phyloP scores from a whole-genome alignment of 345 rosid species.

The Brassica rapa region DNA sequence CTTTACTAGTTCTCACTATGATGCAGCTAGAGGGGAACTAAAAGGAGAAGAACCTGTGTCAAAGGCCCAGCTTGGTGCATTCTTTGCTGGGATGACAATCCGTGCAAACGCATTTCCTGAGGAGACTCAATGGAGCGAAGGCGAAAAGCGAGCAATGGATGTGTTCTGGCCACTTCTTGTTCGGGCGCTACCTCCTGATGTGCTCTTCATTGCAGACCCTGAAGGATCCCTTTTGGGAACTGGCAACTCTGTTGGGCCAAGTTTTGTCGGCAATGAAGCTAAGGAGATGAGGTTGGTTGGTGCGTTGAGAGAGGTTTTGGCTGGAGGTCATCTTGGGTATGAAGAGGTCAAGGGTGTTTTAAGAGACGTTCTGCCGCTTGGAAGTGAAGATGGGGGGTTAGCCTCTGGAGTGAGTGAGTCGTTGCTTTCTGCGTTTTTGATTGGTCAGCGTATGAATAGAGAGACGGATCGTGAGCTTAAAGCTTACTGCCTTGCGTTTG shows the following conservation, averaged over 20 bases:
- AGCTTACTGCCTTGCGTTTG: constrained; percentile 96
- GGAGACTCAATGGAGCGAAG: constrained; percentile 96
- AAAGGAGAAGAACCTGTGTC: constrained; percentile 77
- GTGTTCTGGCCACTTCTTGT: constrained; percentile 76
- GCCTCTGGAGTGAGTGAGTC: constrained; percentile 75
- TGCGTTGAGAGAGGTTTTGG: constrained; percentile 88
- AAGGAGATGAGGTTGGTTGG: constrained; percentile 95
- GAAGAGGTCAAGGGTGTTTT: constrained; percentile 93
- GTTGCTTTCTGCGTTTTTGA: constrained; percentile 88
- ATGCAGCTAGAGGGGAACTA: constrained; percentile 72
- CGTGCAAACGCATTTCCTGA: constrained; percentile 90
- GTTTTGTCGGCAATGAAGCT: constrained; percentile 64
- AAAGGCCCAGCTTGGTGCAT: constrained; percentile 88
- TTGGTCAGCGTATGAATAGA: constrained; percentile 96
- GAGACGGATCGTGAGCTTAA: constrained; percentile 94
- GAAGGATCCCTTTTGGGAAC: constrained; percentile 84
- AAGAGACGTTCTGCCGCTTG: constrained; percentile 81
- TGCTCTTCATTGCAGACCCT: constrained; percentile 90
- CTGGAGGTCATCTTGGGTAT: constrained; percentile 93
- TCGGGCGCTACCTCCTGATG: constrained; percentile 76
- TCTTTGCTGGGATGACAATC: constrained; percentile 94
- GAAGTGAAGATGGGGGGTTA: constrained; percentile 43
- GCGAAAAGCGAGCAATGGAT: constrained; percentile 74
- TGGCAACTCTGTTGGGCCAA: constrained; percentile 78
- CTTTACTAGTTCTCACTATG: constrained; percentile 1